These are phyloP conservation scores for Cajanus cajan DNA, from an alignment of 306 rosid genomes.

Conservation along the genomic window DNA sequence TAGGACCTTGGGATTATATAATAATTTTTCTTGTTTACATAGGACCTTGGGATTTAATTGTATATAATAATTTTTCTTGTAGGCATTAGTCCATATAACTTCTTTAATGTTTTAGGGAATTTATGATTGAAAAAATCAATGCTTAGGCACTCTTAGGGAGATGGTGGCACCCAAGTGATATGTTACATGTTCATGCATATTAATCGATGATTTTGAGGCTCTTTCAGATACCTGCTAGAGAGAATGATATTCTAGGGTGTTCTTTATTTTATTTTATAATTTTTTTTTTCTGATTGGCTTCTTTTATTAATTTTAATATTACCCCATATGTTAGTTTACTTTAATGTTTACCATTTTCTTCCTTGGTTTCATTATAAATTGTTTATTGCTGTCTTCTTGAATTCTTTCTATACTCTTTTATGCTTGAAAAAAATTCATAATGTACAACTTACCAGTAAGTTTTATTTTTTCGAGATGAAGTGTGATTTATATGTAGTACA, in stretches of 20 bases:
- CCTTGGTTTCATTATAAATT: not conserved
- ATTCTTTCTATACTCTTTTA: conserved; percentile 5
- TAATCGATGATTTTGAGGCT: conserved; percentile 3
- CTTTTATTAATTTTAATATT: not conserved
- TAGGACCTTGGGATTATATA: not conserved
- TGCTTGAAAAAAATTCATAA: not conserved
- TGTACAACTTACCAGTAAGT: not conserved
- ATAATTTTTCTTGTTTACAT: not conserved
- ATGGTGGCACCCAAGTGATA: not conserved
- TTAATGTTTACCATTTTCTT: not conserved
- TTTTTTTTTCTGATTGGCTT: not conserved
- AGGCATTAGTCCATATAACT: not conserved
- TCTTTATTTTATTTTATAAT: too few relatives aligned
- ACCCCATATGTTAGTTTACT: not conserved
- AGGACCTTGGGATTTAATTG: not conserved
- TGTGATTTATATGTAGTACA: not conserved
- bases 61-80: not conserved
- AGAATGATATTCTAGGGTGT: not conserved
- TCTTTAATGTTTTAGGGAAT: not conserved
- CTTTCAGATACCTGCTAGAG: not conserved
- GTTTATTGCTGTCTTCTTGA: not conserved
- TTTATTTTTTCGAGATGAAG: not conserved
- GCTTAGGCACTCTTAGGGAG: not conserved
- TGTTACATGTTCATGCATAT: conserved; percentile 1
- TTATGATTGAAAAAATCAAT: conserved; percentile 4